These are phyloP conservation scores for Apiotrichum sp. DNA, from an alignment of 1,284 basidiomycete genomes.

Conservation along the genomic window DNA sequence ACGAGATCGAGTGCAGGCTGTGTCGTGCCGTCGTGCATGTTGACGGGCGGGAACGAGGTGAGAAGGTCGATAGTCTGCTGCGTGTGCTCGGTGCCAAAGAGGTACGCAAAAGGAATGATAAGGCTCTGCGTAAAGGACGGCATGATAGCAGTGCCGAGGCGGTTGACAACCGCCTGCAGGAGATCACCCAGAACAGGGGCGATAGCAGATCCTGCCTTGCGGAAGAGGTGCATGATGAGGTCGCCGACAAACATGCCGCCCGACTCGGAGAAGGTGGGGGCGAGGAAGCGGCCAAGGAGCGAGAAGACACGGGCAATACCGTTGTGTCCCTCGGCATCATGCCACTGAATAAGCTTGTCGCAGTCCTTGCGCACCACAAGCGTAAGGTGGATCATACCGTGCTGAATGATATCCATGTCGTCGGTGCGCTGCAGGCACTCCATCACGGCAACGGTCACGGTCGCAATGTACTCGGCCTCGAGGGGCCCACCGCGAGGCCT, in stretches of 20 bases:
- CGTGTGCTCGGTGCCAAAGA: conserved; percentile 70
- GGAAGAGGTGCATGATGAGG: conserved; percentile 83
- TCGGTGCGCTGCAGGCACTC: conserved; percentile 61
- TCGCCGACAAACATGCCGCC: conserved; percentile 90
- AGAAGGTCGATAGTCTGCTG: conserved; percentile 70
- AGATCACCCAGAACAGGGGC: conserved; percentile 69
- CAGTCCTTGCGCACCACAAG: conserved; percentile 80
- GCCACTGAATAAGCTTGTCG: conserved; percentile 70
- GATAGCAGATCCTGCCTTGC: conserved; percentile 65
- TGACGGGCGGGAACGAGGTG: conserved; percentile 53
- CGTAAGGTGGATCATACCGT: conserved; percentile 75
- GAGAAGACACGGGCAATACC: conserved; percentile 69
- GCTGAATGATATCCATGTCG: conserved; percentile 78
- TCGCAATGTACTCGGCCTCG: conserved; percentile 67
- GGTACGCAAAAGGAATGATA: conserved; percentile 84
- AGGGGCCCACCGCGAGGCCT: conserved; percentile 59
- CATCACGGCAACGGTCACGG: conserved; percentile 69
- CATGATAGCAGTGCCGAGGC: conserved; percentile 76
- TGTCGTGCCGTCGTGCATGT: conserved; percentile 48
- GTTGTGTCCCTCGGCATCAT: conserved; percentile 58
- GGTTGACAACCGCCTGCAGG: conserved; percentile 69
- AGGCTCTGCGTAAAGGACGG: conserved; percentile 78
- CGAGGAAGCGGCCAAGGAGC: conserved; percentile 68
- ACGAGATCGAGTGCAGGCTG: conserved; percentile 64
- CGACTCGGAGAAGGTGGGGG: conserved; percentile 59